phyloP scores from a whole-genome alignment of 768 basidiomycete genomes.

The Boletus barrowsii region DNA sequence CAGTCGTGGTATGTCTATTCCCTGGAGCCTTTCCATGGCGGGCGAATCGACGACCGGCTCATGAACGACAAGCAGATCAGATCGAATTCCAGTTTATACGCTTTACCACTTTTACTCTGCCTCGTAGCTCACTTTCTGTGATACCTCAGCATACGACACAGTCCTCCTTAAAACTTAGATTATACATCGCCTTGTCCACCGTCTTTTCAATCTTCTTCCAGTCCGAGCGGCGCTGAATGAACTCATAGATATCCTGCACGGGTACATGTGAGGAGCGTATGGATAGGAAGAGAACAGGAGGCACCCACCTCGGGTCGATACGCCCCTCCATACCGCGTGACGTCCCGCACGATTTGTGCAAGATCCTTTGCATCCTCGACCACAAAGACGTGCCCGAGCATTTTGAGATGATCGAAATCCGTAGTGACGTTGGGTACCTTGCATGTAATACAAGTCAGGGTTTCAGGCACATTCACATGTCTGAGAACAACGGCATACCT shows the following conservation, averaged over 20 bases:
- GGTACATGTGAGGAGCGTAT: not conserved
- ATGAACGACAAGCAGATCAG: no score
- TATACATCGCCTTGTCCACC: slow-evolving; percentile 95
- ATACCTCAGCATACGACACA: slow-evolving; percentile 49
- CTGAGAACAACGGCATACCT: slow-evolving; percentile 39
- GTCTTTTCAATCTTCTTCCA: slow-evolving; percentile 99
- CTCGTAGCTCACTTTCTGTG: no score
- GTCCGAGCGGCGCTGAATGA: slow-evolving; percentile 89
- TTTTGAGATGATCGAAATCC: slow-evolving; percentile 93
- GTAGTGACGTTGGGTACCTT: slow-evolving; percentile 76
- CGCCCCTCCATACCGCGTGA: slow-evolving; percentile 91
- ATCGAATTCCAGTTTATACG: no score
- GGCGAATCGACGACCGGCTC: no score
- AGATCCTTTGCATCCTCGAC: slow-evolving; percentile 95
- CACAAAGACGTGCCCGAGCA: slow-evolving; percentile 95
- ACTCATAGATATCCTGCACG: slow-evolving; percentile 85
- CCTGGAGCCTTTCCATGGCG: no score
- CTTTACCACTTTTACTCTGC: no score
- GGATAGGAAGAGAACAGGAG: not conserved
- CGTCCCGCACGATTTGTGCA: slow-evolving; percentile 93
- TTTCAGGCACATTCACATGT: not conserved
- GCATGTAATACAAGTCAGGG: not conserved
- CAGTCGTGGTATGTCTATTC: no score
- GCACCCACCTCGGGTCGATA: slow-evolving; percentile 85
- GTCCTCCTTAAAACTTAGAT: slow-evolving; percentile 89